Evolutionary conservation across 2,329 filamentous ascomycete genomes (phyloP).

Genomic region (Colletotrichum coccodes): DNA sequence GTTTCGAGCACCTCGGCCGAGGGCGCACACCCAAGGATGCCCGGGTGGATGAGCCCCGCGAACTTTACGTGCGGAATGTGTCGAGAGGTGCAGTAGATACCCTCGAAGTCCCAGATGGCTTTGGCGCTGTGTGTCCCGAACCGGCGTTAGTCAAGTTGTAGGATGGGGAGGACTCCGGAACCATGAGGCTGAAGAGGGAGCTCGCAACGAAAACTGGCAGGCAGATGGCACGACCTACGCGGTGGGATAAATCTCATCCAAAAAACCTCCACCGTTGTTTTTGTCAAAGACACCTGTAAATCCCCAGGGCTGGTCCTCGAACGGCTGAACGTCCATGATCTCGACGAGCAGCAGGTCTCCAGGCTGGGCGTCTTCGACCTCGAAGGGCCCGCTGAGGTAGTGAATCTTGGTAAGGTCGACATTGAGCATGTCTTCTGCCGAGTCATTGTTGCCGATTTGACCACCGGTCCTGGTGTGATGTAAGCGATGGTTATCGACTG

Average conservation of each 20-base stretch:
- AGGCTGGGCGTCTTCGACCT: slow-evolving; percentile 84
- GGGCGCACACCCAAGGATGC: slow-evolving; percentile 90
- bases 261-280: slow-evolving; percentile 86
- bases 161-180: too few species aligned
- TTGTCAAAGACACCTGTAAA: slow-evolving; percentile 87
- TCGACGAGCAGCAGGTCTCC: slow-evolving; percentile 88
- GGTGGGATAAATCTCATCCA: slow-evolving; percentile 87
- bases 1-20: slow-evolving; percentile 79
- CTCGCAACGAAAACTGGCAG: too few species aligned
- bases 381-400: slow-evolving; percentile 90
- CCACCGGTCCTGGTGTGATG: slow-evolving; percentile 68
- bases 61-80: slow-evolving; percentile 91
- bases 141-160: neutral
- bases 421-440: slow-evolving; percentile 86
- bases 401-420: slow-evolving; percentile 87
- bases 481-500: slow-evolving; percentile 18
- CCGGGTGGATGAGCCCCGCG: slow-evolving; percentile 89
- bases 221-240: too few species aligned
- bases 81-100: slow-evolving; percentile 79
- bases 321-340: slow-evolving; percentile 92
- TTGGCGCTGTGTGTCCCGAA: slow-evolving; percentile 53
- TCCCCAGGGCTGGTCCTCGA: slow-evolving; percentile 88
- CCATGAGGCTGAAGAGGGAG: too few species aligned
- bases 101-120: slow-evolving; percentile 68
- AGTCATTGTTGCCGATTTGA: slow-evolving; percentile 90